Percentiles rank a stretch among this genome's conserved stretches.
phyloP scores from a whole-genome alignment of 2,329 filamentous ascomycete species.

The Trichoderma lentiforme region DNA sequence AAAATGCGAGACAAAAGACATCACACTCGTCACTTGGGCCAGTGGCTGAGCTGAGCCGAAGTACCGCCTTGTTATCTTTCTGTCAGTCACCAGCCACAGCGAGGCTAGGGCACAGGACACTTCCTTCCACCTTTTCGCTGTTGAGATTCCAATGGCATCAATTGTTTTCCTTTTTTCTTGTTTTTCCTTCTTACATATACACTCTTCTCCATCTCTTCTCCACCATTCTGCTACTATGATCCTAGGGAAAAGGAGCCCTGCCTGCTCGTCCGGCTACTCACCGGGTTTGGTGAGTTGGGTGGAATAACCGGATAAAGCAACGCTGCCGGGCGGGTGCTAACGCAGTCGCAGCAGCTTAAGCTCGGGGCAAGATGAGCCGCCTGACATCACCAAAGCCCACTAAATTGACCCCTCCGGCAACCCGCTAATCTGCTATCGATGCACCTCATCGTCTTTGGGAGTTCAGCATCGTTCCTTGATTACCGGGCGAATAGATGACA shows the following conservation, averaged over 20 bases:
- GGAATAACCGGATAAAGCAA: neutral
- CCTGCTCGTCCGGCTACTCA: neutral
- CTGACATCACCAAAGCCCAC: slow-evolving; percentile 10
- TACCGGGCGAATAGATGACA: neutral
- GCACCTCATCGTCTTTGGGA: neutral
- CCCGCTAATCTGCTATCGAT: neutral
- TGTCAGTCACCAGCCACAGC: neutral
- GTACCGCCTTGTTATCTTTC: neutral
- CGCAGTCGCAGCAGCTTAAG: neutral
- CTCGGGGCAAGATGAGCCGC: neutral
- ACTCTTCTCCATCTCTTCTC: neutral
- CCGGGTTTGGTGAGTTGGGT: neutral
- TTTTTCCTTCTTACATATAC: neutral
- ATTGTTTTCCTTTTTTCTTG: neutral
- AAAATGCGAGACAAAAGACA: neutral
- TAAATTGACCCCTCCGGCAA: slow-evolving; percentile 5
- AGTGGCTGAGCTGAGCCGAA: neutral
- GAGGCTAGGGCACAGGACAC: neutral
- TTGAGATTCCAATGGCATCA: neutral
- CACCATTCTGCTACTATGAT: neutral
- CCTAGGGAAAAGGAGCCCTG: too few relatives aligned
- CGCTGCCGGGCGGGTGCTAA: neutral
- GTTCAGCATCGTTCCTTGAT: neutral
- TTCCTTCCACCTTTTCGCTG: neutral
- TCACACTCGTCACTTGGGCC: neutral